A percentile compares a stretch with the other conserved stretches of the same genome.
Conservation (phyloP, 306 rosid genomes). For the Quercus aquifolioides region DNA sequence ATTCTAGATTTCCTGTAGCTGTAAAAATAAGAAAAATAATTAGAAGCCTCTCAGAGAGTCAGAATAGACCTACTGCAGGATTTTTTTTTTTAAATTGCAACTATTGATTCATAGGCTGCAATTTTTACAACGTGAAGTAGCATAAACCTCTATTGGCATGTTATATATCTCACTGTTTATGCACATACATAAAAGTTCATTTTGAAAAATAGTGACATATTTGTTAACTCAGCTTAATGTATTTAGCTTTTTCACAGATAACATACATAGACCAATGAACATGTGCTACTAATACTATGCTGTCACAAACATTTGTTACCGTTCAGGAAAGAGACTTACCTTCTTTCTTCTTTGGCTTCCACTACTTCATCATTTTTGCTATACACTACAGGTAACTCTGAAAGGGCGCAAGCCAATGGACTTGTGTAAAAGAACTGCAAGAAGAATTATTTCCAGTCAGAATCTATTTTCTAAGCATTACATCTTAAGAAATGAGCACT, state of each 20-base stretch:
- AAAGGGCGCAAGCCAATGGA: constrained; percentile 74
- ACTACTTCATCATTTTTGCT: constrained; percentile 41
- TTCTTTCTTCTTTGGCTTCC: constrained; percentile 54
- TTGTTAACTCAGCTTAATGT: too few species aligned
- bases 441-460: neutral
- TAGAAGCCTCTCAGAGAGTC: neutral
- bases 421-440: constrained; percentile 80
- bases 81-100: neutral
- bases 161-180: neutral
- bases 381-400: constrained; percentile 60
- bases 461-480: constrained; percentile 7
- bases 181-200: neutral
- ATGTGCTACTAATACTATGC: too few species aligned
- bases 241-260: too few species aligned
- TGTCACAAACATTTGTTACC: too few species aligned
- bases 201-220: neutral
- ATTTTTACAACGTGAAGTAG: neutral
- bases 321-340: constrained; percentile 47
- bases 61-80: neutral
- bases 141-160: neutral
- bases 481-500: constrained; percentile 1
- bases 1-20: constrained; percentile 59
- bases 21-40: constrained; percentile 2
- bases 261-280: too few species aligned
- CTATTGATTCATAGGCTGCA: neutral